Evolutionary conservation across 2,329 filamentous ascomycete genomes (phyloP).

Genomic region (Blastomyces parvus): DNA sequence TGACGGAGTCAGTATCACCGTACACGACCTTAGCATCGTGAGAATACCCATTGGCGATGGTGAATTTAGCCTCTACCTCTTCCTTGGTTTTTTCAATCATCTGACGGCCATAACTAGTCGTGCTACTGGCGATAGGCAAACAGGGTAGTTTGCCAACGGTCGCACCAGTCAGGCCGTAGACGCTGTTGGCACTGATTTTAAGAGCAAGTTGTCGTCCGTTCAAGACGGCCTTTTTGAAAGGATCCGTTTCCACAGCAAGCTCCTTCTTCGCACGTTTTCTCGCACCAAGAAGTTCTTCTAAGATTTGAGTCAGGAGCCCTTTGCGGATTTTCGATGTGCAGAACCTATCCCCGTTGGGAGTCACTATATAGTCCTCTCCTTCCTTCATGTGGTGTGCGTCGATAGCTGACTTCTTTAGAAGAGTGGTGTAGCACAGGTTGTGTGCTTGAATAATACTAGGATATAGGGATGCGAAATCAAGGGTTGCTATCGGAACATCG

Average conservation of each 20-base stretch:
- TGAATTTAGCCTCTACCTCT: slow-evolving; percentile 87
- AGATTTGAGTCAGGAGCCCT: slow-evolving; percentile 84
- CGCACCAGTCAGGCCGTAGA: slow-evolving; percentile 93
- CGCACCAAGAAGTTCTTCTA: slow-evolving; percentile 83
- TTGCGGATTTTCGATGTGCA: slow-evolving; percentile 82
- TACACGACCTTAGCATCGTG: slow-evolving; percentile 97
- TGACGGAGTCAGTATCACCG: slow-evolving; percentile 97
- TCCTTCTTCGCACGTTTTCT: slow-evolving; percentile 93
- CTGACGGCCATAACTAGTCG: slow-evolving; percentile 90
- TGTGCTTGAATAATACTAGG: slow-evolving; percentile 98
- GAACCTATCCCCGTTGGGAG: slow-evolving; percentile 89
- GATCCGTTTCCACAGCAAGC: slow-evolving; percentile 76
- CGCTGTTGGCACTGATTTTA: slow-evolving; percentile 95
- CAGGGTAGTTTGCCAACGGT: slow-evolving; percentile 94
- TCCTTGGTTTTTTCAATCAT: slow-evolving; percentile 98
- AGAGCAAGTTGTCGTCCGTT: slow-evolving; percentile 94
- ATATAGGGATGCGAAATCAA: slow-evolving; percentile 98
- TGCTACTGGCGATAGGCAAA: slow-evolving; percentile 89
- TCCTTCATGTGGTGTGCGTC: slow-evolving; percentile 69
- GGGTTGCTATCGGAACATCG: slow-evolving; percentile 84
- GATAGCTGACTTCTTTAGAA: slow-evolving; percentile 68
- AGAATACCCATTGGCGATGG: slow-evolving; percentile 83
- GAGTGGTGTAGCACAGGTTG: slow-evolving; percentile 94
- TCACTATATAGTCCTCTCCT: slow-evolving; percentile 92
- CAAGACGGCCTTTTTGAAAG: slow-evolving; percentile 94